Evolutionary conservation across 148 eudicot species (phyloP).

Genomic region (Bassia scoparia): DNA sequence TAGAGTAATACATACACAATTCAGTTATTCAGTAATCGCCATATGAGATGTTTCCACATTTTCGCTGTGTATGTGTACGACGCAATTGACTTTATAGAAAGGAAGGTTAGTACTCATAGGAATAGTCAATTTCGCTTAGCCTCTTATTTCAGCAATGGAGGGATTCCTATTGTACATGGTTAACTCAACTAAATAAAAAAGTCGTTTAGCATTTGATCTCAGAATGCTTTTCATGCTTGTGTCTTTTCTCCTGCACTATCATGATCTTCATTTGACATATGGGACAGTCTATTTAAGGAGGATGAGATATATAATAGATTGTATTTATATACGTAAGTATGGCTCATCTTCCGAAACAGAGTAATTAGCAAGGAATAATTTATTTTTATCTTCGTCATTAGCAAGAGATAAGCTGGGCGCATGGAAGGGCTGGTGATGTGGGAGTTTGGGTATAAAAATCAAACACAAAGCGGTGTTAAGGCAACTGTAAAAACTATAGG

Average conservation of each 20-base stretch:
- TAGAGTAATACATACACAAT: no score
- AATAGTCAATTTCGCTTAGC: not conserved
- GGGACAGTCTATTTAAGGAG: constrained; percentile 7
- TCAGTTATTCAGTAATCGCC: no score
- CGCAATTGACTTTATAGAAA: no score
- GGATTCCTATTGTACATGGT: not conserved
- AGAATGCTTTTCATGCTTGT: constrained; percentile 23
- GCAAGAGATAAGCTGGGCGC: constrained; percentile 51
- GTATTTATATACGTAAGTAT: not conserved
- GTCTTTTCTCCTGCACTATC: constrained; percentile 30
- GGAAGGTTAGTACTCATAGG: not conserved
- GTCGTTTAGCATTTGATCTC: constrained; percentile 17
- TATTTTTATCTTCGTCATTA: constrained; percentile 49
- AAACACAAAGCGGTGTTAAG: not conserved
- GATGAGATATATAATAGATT: not conserved
- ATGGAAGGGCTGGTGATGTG: constrained; percentile 51
- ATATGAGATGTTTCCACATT: constrained; percentile 1
- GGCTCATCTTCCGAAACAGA: not conserved
- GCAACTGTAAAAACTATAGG: not conserved
- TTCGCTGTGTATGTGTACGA: constrained; percentile 2
- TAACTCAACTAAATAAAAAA: constrained; percentile 4
- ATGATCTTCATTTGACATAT: constrained; percentile 12
- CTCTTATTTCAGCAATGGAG: constrained; percentile 2
- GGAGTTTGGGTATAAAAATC: constrained; percentile 56
- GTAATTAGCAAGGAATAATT: not conserved